A percentile compares a stretch with the other conserved stretches of the same genome.
These are phyloP conservation scores for Ceratopteris richardii DNA, from an alignment of 75 land plant genomes.

Conservation along the genomic window DNA sequence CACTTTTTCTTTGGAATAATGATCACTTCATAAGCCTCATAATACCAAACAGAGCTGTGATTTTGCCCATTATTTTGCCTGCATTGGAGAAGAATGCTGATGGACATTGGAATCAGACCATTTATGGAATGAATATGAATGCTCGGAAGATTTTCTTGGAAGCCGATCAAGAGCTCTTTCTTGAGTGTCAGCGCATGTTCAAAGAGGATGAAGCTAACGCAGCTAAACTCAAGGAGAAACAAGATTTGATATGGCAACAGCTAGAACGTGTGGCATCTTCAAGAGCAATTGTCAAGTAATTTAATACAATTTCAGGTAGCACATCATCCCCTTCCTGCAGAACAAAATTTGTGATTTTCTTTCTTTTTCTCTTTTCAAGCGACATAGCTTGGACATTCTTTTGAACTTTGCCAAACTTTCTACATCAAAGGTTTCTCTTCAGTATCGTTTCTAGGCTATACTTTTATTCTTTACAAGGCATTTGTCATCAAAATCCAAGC, in stretches of 20 bases:
- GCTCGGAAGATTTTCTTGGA: slow-evolving; percentile 34
- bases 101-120: slow-evolving; percentile 40
- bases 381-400: too few species aligned
- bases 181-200: slow-evolving; percentile 16
- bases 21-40: slow-evolving; percentile 43
- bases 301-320: too few species aligned
- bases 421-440: too few species aligned
- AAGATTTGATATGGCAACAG: slow-evolving; percentile 33
- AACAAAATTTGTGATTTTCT: too few species aligned
- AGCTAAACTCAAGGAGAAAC: slow-evolving; percentile 11
- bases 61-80: slow-evolving; percentile 32
- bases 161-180: slow-evolving; percentile 32
- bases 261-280: slow-evolving; percentile 13
- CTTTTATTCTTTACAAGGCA: too few species aligned
- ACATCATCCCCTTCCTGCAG: too few species aligned
- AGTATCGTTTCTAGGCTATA: too few species aligned
- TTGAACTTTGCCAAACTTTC: too few species aligned
- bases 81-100: slow-evolving; percentile 37
- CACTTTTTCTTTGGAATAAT: slow-evolving; percentile 50
- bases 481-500: too few species aligned
- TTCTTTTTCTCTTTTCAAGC: too few species aligned
- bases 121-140: slow-evolving; percentile 27
- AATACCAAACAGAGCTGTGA: slow-evolving; percentile 12
- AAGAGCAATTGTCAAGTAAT: too few species aligned
- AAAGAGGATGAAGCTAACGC: slow-evolving; percentile 13